Conservation (phyloP, 306 rosid species). For the Chamaecrista fasciculata region DNA sequence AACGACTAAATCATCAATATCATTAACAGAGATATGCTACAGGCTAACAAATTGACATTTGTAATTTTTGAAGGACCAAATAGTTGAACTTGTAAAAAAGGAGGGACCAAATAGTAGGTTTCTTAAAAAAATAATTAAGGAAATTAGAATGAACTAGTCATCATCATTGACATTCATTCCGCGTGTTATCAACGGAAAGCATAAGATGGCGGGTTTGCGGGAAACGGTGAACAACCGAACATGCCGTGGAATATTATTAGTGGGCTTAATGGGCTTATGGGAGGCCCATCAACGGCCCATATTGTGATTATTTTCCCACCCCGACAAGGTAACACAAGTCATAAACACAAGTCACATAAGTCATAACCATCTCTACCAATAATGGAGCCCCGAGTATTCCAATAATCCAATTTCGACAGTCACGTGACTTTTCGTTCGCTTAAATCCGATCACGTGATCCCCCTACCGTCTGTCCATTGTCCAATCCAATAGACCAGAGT, state of each 20-base stretch:
- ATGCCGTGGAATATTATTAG: not conserved
- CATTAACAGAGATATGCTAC: too few relatives aligned
- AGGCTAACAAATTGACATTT: too few relatives aligned
- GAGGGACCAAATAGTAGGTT: too few relatives aligned
- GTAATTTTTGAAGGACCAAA: too few relatives aligned
- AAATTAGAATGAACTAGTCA: too few relatives aligned
- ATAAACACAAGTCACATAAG: not conserved
- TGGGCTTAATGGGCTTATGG: not conserved
- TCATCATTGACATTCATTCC: too few relatives aligned
- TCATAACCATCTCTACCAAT: not conserved
- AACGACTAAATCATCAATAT: too few relatives aligned
- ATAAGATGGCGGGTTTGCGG: not conserved
- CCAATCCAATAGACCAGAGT: too few relatives aligned
- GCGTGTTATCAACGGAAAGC: too few relatives aligned
- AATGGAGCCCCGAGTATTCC: not conserved
- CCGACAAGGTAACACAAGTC: not conserved
- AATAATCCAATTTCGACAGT: not conserved
- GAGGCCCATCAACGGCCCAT: not conserved
- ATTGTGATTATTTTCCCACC: not conserved
- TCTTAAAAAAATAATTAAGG: too few relatives aligned
- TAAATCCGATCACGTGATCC: conserved; percentile 35
- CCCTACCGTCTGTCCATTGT: not conserved
- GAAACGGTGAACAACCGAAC: not conserved
- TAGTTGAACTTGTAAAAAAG: too few relatives aligned
- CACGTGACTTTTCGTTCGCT: conserved; percentile 42